Percentiles rank a stretch among this genome's conserved stretches.
These are phyloP conservation scores for Pestalotiopsis sp. DNA, from an alignment of 2,329 filamentous ascomycete genomes.

Conservation along the genomic window DNA sequence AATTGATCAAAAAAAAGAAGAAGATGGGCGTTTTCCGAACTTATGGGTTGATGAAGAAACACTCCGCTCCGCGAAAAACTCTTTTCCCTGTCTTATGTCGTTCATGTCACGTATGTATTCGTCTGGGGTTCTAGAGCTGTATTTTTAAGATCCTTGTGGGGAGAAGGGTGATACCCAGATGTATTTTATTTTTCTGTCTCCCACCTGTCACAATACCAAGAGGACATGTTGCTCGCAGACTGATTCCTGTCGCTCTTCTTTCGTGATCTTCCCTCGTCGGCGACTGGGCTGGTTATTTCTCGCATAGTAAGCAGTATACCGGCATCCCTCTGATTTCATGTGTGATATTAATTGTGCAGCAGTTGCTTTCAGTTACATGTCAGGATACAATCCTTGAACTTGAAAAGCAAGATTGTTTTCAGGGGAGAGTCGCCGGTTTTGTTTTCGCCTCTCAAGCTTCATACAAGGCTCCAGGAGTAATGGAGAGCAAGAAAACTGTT, in stretches of 20 bases:
- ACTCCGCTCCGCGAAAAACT: conserved; percentile 3
- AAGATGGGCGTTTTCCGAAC: neutral
- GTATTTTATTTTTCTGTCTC: neutral
- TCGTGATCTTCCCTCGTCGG: neutral
- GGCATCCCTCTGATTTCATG: no score
- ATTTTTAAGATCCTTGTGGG: conserved; percentile 8
- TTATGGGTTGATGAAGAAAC: neutral
- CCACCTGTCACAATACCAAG: neutral
- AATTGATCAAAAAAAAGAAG: neutral
- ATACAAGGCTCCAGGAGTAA: no score
- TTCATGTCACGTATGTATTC: neutral
- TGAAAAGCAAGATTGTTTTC: no score
- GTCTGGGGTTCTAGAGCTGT: conserved; percentile 5
- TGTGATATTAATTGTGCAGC: no score
- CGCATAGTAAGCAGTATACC: no score
- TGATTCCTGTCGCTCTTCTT: neutral
- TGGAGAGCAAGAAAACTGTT: no score
- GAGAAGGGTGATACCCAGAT: conserved; percentile 10
- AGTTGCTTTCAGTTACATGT: no score
- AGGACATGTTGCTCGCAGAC: neutral
- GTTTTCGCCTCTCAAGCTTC: no score
- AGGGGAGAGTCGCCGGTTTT: no score
- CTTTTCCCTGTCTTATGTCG: neutral
- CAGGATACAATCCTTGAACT: no score
- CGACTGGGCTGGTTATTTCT: neutral